Conservation (phyloP, 139 green algal genomes). For the Chlorella vulgaris region DNA sequence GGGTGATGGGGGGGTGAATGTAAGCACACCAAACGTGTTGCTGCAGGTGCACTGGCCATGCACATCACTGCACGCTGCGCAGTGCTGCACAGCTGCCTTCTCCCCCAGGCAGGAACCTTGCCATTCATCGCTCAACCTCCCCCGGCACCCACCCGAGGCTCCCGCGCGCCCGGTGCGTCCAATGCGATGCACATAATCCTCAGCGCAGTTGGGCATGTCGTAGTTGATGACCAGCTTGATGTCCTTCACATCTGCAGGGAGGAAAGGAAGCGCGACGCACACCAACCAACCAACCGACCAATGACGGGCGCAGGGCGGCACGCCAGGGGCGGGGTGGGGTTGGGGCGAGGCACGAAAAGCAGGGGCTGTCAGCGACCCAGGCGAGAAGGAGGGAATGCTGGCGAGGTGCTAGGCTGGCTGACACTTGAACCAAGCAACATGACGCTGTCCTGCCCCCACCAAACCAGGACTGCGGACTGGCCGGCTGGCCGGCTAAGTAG, state of each 20-base stretch:
- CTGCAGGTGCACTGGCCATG: neutral
- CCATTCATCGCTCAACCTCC: neutral
- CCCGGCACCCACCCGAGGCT: slow-evolving; percentile 34
- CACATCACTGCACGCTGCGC: too few relatives aligned
- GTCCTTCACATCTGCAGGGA: slow-evolving; percentile 87
- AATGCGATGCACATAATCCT: slow-evolving; percentile 95
- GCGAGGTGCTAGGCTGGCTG: too few relatives aligned
- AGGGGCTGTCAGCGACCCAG: neutral
- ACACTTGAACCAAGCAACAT: too few relatives aligned
- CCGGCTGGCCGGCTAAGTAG: neutral
- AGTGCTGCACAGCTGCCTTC: too few relatives aligned
- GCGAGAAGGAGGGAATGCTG: neutral
- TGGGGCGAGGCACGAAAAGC: slow-evolving; percentile 1
- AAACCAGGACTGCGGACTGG: too few relatives aligned
- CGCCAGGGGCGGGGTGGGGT: neutral
- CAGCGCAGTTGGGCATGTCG: slow-evolving; percentile 84
- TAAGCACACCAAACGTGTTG: too few relatives aligned
- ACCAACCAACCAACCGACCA: neutral
- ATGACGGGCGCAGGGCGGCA: neutral
- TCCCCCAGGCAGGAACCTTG: too few relatives aligned
- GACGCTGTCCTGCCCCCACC: too few relatives aligned
- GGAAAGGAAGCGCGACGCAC: neutral
- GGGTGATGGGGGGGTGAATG: too few relatives aligned
- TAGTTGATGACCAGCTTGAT: slow-evolving; percentile 92
- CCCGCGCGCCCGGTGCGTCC: slow-evolving; percentile 81